Base-by-base conservation (phyloP, 495 filamentous ascomycete species). In the Penicillium goetzii region DNA sequence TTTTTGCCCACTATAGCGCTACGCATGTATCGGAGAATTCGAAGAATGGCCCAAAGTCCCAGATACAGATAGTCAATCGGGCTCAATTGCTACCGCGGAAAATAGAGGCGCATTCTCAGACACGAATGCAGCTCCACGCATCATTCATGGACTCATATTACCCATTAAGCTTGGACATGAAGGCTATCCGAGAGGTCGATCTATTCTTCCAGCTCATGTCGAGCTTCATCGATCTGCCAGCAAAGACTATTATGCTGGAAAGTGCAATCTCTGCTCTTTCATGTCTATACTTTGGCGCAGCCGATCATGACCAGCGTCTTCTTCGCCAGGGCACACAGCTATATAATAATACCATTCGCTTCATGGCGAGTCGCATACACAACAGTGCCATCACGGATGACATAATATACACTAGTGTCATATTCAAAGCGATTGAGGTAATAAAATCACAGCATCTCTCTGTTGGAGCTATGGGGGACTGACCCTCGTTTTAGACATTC, bases 401-500 rank as follows among this genome's bases (percentile, higher is more conserved):
- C 3, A 53, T 53, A 4, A 21, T 53, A 32, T 32, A 32, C n/a
- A 53, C 50, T 1, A 53, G 50, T 17, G 50, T 53, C 15, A 53
- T 53, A 30, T 53, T 53, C 15, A 53, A 53, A 53, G 50, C 26
- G 4, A 53, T 53, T 32, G 50, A 53, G 50, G 50, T 53, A 53
- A 19, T 17, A 9, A 1, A 1, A 30, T 53, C 26, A 52, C 25
- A 19, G 11, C 6, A 7, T 17, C 34, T 4, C 50, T 32, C 25
- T 10, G 1, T 53, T 32, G 26, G 17, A 53, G n/a, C 3, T n/a
- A 14, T 2, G 9, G 2, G 5, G 17, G 14, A 19, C 50, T 53
- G 26, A 53, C 23, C 1, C 12, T 30, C 1, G 21, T 47, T 23
- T 8, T 6, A 53, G 50, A 30, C 50, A 19, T 53, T 53, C 23